Evolutionary conservation across 140 eudicot species (phyloP), one percentile per base, ranked within the genome.

Genomic region (Stevia rebaudiana): DNA sequence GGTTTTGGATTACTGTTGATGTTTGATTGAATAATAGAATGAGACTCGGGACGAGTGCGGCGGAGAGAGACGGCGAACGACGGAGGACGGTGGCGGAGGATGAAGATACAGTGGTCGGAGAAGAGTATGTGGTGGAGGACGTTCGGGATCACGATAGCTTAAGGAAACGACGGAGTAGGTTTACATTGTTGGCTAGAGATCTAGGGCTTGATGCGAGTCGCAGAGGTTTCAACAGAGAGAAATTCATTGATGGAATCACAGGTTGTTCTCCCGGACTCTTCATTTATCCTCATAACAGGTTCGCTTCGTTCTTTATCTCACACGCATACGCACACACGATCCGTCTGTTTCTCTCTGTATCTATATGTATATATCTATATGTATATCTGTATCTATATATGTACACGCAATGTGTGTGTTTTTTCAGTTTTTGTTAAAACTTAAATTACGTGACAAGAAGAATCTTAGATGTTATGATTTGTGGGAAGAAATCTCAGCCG

Each of bases 211-310:
- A 73, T 44, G 24, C 74, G 3, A 58, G 59, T 56, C 72, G 74
- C 21, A 72, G 82, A 63, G 78, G 73, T 52, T 89, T 77, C 25
- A 77, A 68, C 52, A 63, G 68, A 15, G 80, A 81, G 13, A 71
- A 54, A 13, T 50, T 86, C 22, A 46, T 89, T 41, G 44, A 76
- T 58, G 96, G 96, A 6, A 42, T 88, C 58, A 76, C 42, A 21
- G 95, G 86, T 11, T 65, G 88, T 11, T 83, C 88, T 12, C 68
- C 69, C 8, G 86, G 75, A 36, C 59, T 67, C 52, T 78, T 66
- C 80, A 76, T 89, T 55, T 78, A 89, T 71, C 95, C 97, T 8
- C 74, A 83, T 12, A 81, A 83, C 85, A 81, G 86, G 92, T 83
- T 36, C 42, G 3, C 8, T 33, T 13, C 31, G 0, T 15, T 17